These are phyloP conservation scores for Fagus sylvatica DNA, from an alignment of 306 rosid genomes.

Conservation along the genomic window DNA sequence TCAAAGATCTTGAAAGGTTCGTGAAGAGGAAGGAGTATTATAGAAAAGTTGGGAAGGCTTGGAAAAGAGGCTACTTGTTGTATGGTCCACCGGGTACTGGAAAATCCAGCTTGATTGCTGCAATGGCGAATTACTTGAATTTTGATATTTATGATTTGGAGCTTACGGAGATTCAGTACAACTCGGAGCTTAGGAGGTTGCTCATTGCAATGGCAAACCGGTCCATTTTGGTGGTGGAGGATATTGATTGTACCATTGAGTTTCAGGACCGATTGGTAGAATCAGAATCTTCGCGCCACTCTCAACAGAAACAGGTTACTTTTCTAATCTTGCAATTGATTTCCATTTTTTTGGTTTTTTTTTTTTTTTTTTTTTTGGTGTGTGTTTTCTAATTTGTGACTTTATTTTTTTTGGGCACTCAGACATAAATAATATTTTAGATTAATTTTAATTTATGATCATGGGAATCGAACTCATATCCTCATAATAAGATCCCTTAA, in stretches of 20 bases:
- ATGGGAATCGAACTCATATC: too few species aligned
- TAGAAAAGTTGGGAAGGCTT: conserved; percentile 68
- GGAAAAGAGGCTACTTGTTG: conserved; percentile 81
- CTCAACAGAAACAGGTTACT: conserved; percentile 26
- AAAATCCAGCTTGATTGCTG: conserved; percentile 75
- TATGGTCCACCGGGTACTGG: conserved; percentile 92
- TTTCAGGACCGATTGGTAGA: conserved; percentile 43
- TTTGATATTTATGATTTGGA: conserved; percentile 79
- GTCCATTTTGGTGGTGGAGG: conserved; percentile 82
- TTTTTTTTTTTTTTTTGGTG: too few species aligned
- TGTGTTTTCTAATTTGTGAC: too few species aligned
- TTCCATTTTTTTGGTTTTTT: too few species aligned
- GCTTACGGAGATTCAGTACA: conserved; percentile 37
- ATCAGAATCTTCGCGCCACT: background rate
- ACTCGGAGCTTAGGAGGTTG: conserved; percentile 49
- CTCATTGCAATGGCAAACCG: conserved; percentile 54
- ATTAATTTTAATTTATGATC: too few species aligned
- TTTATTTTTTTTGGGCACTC: too few species aligned
- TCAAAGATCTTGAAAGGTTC: conserved; percentile 52
- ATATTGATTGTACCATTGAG: conserved; percentile 64
- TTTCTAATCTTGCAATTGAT: background rate
- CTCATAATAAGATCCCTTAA: too few species aligned
- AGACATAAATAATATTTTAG: too few species aligned
- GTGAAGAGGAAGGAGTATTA: conserved; percentile 62
- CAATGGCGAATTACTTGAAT: conserved; percentile 73